Evolutionary conservation across 192 early-diverging fungal genomes (phyloP).

Genomic region (Entrophospora sp.): DNA sequence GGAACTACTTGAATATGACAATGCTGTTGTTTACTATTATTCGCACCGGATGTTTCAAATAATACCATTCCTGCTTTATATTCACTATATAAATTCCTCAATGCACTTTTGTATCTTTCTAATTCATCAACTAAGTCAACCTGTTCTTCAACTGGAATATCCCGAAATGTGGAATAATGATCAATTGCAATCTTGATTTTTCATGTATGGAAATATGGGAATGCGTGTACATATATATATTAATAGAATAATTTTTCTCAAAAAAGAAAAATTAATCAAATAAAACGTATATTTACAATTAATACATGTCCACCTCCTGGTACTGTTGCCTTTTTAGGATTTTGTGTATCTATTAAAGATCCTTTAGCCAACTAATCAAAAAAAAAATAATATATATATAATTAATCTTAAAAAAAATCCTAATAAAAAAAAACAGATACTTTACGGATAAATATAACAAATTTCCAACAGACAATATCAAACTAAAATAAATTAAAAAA

Average conservation of each 20-base stretch:
- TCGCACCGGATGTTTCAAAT: conserved; percentile 68
- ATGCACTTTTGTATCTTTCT: conserved; percentile 44
- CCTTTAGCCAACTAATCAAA: conserved; percentile 68
- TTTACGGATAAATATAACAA: conserved; percentile 66
- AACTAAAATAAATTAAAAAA: conserved; percentile 4
- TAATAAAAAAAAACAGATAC: not conserved
- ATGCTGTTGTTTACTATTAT: conserved; percentile 42
- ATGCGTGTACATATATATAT: not conserved
- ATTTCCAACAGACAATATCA: conserved; percentile 75
- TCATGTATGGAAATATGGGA: not conserved
- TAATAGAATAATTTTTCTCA: conserved; percentile 39
- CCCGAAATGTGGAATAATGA: conserved; percentile 38
- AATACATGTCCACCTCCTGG: conserved; percentile 81
- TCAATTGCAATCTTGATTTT: conserved; percentile 39
- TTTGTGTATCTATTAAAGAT: conserved; percentile 45
- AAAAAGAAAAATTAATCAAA: conserved; percentile 32
- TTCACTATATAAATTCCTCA: conserved; percentile 45
- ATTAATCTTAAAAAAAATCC: not conserved
- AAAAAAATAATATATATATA: not conserved
- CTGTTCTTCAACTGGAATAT: conserved; percentile 30
- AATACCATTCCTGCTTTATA: conserved; percentile 58
- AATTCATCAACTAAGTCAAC: conserved; percentile 38
- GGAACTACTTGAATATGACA: conserved; percentile 67
- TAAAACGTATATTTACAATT: conserved; percentile 23
- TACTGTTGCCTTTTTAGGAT: conserved; percentile 27